Percentiles rank a stretch among this genome's conserved stretches.
phyloP scores from a whole-genome alignment of 2,329 filamentous ascomycete species.

The Aureobasidium zeae region DNA sequence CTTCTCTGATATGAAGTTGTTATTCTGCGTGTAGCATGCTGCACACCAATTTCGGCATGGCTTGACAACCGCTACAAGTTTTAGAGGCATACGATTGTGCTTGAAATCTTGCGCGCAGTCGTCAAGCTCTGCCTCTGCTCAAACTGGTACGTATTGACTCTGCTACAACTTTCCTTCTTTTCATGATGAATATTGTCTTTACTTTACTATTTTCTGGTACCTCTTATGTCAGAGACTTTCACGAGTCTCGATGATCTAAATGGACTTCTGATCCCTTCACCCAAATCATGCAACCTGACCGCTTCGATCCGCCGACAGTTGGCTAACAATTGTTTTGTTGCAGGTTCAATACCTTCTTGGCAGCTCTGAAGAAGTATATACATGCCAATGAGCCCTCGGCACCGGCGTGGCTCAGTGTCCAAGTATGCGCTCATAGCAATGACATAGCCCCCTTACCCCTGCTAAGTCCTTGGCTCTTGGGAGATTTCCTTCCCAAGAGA shows the following conservation, averaged over 20 bases:
- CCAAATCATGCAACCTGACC: background rate
- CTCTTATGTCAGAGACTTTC: constrained; percentile 78
- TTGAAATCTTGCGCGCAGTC: background rate
- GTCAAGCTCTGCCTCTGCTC: background rate
- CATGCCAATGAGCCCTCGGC: background rate
- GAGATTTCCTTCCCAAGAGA: background rate
- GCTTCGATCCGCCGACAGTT: background rate
- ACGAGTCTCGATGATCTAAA: constrained; percentile 64
- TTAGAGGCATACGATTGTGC: background rate
- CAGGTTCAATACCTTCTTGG: background rate
- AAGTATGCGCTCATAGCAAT: background rate
- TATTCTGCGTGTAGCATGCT: background rate
- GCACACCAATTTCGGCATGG: background rate
- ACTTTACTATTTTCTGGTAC: constrained; percentile 68
- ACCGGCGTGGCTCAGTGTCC: constrained; percentile 2
- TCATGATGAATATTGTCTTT: constrained; percentile 63
- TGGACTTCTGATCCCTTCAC: constrained; percentile 63
- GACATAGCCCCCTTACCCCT: constrained; percentile 11
- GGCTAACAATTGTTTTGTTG: constrained; percentile 6
- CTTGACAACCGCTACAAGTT: background rate
- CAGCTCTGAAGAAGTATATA: background rate
- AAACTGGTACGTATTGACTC: constrained; percentile 9
- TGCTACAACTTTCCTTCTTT: constrained; percentile 21
- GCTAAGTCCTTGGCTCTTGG: constrained; percentile 10
- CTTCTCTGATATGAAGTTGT: background rate